Percentiles rank a stretch among this genome's conserved stretches.
phyloP scores from a whole-genome alignment of 2,329 filamentous ascomycete genomes.

The Neonectria hederae region DNA sequence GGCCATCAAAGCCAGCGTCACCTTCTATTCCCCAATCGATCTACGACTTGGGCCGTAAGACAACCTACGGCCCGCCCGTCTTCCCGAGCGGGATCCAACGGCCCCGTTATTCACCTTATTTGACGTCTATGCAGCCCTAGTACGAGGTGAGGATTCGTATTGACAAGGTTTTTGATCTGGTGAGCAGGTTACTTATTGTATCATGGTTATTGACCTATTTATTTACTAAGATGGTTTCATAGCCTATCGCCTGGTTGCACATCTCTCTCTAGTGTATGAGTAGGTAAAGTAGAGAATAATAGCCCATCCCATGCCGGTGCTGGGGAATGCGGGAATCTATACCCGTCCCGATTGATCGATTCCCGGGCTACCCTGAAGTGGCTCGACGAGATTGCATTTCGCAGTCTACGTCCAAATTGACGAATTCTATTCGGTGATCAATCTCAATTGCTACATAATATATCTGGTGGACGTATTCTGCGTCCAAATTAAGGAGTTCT shows the following conservation, averaged over 20 bases:
- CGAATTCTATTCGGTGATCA: neutral
- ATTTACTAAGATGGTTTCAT: accelerated
- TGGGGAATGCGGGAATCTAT: neutral
- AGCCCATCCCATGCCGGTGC: neutral
- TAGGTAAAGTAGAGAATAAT: too few relatives aligned
- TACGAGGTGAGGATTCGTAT: neutral
- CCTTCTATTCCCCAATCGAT: slow-evolving; percentile 53
- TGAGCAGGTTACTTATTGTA: too few relatives aligned
- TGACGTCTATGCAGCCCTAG: slow-evolving; percentile 56
- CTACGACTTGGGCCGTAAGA: slow-evolving; percentile 50
- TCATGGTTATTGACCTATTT: neutral
- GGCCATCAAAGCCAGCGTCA: slow-evolving; percentile 50
- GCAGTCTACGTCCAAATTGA: neutral
- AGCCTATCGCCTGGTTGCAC: neutral
- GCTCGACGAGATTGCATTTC: neutral
- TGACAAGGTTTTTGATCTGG: too few relatives aligned
- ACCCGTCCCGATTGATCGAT: neutral
- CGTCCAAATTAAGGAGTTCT: neutral
- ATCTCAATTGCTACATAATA: too few relatives aligned
- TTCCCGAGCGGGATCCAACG: slow-evolving; percentile 52
- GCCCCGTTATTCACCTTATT: slow-evolving; percentile 52
- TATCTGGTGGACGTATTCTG: too few relatives aligned
- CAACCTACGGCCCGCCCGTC: slow-evolving; percentile 48
- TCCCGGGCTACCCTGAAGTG: neutral
- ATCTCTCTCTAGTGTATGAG: neutral